Evolutionary conservation across 257 asterid species (phyloP), one percentile per base, ranked within the genome.

Genomic region (Capsicum pubescens): DNA sequence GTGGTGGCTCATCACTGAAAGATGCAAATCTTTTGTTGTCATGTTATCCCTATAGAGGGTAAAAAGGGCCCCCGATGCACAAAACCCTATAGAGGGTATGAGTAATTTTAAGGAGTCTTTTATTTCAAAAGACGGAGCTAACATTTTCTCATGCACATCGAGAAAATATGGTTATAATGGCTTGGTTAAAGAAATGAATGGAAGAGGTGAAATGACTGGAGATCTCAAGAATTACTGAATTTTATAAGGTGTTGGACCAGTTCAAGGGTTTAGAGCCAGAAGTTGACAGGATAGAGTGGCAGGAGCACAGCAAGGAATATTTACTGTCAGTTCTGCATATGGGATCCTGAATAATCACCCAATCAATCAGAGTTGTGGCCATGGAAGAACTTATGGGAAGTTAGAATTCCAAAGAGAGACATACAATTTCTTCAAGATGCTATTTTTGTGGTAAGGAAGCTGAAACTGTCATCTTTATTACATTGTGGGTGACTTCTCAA

Each of bases 401-500:
- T 67, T 67, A 67, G 74, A 67, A 67, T 67, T 36, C 74, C 74
- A 67, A 4, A 67, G 50, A 36, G 19, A 15, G 21, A 36, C 21
- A 67, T 67, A 13, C 21, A 67, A 36, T 35, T 36, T 67, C 74
- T 67, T 35, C 50, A 35, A 35, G 50, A 35, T 67, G n/a, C 6
- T 67, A 67, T 36, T 12, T 67, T 67, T 67, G 74, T 35, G 50
- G 76, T 36, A 35, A 36, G 76, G 76, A 67, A 67, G 21, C 76
- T 67, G 50, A 67, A 14, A 36, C 52, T 67, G 50, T 67, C 76
- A 67, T 67, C 76, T 67, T 36, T 14, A 16, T 67, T 67, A 15
- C 76, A 67, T 67, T 36, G 52, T 67, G 76, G 50, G n/a, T 67
- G 76, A 35, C 21, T 67, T 67, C 76, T 67, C 52, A 67, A 67